Base-by-base conservation (phyloP, 805 yeast species). In the Jamesozyma rosinii region DNA sequence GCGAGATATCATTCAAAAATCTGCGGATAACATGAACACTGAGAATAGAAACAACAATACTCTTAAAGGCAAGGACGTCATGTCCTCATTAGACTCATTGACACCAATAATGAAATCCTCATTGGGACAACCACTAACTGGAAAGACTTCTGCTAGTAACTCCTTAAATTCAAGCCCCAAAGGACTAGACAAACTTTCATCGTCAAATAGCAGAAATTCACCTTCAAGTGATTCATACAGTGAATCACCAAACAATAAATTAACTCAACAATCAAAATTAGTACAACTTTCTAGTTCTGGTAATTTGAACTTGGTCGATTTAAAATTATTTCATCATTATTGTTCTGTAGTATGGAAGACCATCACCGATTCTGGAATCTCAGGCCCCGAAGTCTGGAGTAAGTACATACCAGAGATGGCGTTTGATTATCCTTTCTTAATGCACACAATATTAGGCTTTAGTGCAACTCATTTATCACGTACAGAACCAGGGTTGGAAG, bases 391-490 rank as follows among this genome's bases (percentile, higher is more conserved):
- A 49, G 82, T 89, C 33, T 90, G 97, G 97, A 77, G 80, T 42
- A 78, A 76, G 40, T 94, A 86, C 51, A 87, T 90, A 19, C 96
- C 96, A 0, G 76, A 79, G 67, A 68, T 89, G 45, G 95, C 96
- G 4, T 87, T 89, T 64, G 77, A 81, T 44, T 80, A 81, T 59
- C 95, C 95, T 15, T 88, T 86, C 56, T 70, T 90, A 52, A 87
- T 90, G 96, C 97, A 90, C 59, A 81, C 95, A 0, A 72, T 90
- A 14, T 67, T 90, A 41, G 95, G 95, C 19, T 84, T 90, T 54
- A 80, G 95, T 44, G 97, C 97, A 1, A 86, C 97, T 0, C 97
- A 90, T 66, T 65, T 89, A 37, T 79, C 92, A 5, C 67, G 95
- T 48, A 79, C 83, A 2, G 86, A 82, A 51, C 70, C 78, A 36